A percentile compares a stretch with the other conserved stretches of the same genome.
These are phyloP conservation scores for Haematococcus lacustris DNA, from an alignment of 139 green algal species.

Conservation along the genomic window DNA sequence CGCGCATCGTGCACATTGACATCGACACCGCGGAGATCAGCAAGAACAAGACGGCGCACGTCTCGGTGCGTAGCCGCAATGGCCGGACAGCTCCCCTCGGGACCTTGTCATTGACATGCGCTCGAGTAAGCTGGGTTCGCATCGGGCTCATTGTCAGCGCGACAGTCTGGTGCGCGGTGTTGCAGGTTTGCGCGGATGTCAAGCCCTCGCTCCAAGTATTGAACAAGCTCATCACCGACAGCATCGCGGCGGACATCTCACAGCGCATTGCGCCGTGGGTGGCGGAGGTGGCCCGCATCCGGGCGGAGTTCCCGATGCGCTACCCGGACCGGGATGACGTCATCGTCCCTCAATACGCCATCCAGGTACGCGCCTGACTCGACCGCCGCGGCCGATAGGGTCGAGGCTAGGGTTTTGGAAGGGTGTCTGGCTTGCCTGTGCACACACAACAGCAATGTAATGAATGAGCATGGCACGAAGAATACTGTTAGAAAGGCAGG, in stretches of 20 bases:
- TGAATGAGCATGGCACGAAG: too few relatives aligned
- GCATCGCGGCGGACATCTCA: neutral
- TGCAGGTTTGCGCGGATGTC: slow-evolving; percentile 71
- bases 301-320: slow-evolving; percentile 74
- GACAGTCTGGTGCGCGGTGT: too few relatives aligned
- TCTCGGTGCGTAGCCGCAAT: slow-evolving; percentile 51
- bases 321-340: slow-evolving; percentile 78
- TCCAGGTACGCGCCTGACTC: slow-evolving; percentile 54
- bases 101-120: too few relatives aligned
- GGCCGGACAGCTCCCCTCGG: too few relatives aligned
- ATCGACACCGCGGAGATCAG: slow-evolving; percentile 97
- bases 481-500: too few relatives aligned
- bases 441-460: too few relatives aligned
- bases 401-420: too few relatives aligned
- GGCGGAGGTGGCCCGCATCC: slow-evolving; percentile 55
- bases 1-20: slow-evolving; percentile 95
- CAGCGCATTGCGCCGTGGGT: slow-evolving; percentile 45
- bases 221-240: slow-evolving; percentile 33
- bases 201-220: slow-evolving; percentile 60
- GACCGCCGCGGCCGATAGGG: too few relatives aligned
- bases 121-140: too few relatives aligned
- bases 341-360: slow-evolving; percentile 94
- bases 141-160: too few relatives aligned
- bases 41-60: slow-evolving; percentile 97
- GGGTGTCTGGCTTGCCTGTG: too few relatives aligned